These are phyloP conservation scores for Blumeria hordei DNA, from an alignment of 2,329 filamentous ascomycete species.

Conservation along the genomic window DNA sequence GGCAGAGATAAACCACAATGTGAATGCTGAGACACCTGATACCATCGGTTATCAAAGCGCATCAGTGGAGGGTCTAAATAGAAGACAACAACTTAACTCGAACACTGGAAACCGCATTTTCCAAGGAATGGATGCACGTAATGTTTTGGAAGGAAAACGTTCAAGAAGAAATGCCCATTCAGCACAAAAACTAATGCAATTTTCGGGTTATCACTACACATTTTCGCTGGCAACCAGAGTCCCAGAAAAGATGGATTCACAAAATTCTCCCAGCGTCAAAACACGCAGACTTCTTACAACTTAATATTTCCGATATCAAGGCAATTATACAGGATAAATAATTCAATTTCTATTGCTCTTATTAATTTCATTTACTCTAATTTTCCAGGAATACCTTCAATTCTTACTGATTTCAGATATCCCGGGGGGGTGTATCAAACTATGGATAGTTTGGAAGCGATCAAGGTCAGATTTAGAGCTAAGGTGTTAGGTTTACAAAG, in stretches of 20 bases:
- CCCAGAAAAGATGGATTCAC: not conserved
- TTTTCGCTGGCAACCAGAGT: not conserved
- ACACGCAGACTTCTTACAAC: not conserved
- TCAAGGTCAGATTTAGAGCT: no score
- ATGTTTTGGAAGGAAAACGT: not conserved
- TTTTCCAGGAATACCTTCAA: no score
- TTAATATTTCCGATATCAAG: not conserved
- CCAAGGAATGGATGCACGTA: not conserved
- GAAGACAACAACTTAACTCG: not conserved
- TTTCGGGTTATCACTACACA: not conserved
- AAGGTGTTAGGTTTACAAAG: no score
- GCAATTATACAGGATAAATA: not conserved
- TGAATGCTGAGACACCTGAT: not conserved
- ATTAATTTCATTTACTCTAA: no score
- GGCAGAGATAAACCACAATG: not conserved
- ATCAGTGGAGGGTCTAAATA: not conserved
- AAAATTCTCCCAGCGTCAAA: not conserved
- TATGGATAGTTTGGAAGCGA: no score
- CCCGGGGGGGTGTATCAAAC: no score
- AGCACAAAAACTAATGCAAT: not conserved
- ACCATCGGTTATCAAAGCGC: not conserved
- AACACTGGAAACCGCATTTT: not conserved
- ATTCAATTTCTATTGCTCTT: no score
- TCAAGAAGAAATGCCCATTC: not conserved
- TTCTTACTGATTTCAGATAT: no score